These are phyloP conservation scores for Colletotrichum musicola DNA, from an alignment of 2,329 filamentous ascomycete genomes.

Conservation along the genomic window DNA sequence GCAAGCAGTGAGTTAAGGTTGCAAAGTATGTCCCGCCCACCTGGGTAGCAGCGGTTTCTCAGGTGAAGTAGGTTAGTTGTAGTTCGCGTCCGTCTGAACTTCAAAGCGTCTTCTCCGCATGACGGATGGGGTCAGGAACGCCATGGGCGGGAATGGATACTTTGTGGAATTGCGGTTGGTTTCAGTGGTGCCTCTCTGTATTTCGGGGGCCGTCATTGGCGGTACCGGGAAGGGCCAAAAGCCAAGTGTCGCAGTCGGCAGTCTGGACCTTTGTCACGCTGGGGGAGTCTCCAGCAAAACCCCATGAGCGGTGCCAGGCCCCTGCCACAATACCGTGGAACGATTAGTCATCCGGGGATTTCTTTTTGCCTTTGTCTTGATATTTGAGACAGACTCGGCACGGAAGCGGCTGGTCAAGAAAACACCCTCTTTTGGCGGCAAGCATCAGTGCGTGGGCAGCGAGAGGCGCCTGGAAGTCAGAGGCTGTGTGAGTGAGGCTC, in stretches of 20 bases:
- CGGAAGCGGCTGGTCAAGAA: not conserved
- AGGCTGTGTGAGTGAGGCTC: constrained; percentile 6
- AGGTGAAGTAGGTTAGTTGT: not conserved
- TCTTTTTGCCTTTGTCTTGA: not conserved
- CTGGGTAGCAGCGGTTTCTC: no score
- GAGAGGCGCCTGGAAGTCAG: not conserved
- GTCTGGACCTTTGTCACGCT: constrained; percentile 20
- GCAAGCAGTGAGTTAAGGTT: constrained; percentile 20
- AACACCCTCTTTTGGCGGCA: not conserved
- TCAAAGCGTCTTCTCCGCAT: constrained; percentile 9
- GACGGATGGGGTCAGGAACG: not conserved
- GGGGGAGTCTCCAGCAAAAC: constrained; percentile 30
- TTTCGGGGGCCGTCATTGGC: constrained; percentile 24
- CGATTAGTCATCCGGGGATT: not conserved
- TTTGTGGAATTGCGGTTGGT: constrained; percentile 9
- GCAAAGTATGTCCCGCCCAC: not conserved
- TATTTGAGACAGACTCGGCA: not conserved
- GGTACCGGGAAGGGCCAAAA: constrained; percentile 22
- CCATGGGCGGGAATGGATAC: not conserved
- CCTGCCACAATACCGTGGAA: constrained; percentile 15
- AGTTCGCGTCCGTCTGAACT: constrained; percentile 30
- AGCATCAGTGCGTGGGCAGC: not conserved
- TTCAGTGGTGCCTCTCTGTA: constrained; percentile 29
- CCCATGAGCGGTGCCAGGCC: constrained; percentile 20
- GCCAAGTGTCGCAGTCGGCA: constrained; percentile 30